Base-by-base conservation (phyloP, 169 alveolate species). In the Cystoisospora suis region DNA sequence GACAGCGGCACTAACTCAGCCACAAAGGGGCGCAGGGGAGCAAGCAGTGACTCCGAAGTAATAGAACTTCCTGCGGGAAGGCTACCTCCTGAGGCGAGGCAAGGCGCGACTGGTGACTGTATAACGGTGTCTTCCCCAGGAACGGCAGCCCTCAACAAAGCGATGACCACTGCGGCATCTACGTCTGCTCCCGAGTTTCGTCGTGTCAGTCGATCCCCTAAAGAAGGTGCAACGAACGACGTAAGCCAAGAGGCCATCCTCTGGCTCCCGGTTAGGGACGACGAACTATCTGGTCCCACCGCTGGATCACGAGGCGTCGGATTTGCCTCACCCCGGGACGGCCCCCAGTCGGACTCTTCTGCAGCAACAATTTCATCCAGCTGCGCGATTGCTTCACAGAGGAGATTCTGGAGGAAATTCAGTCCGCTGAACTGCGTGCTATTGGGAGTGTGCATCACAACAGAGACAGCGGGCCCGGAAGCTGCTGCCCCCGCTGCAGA, bases 91-190 rank as follows among this genome's bases (percentile, higher is more conserved):
- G 42, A 65, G 12, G 44, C 44, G 5, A 17, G n/a, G 7, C 45
- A 65, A 4, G 77, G 5, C 36, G 44, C 42, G 42, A 44, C 1
- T 23, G 77, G 44, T 4, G 9, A n/a, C 0, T n/a, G n/a, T n/a
- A n/a, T n/a, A n/a, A 36, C 36, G 42, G 4, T 27, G 5, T 7
- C n/a, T 17, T 65, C 77, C 3, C 42, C 34, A 1, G 77, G 77
- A 12, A 44, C n/a, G 7, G 34, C 77, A 23, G 77, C 77, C 45
- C 5, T 2, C 7, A 65, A 5, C 77, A 65, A n/a, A 44, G 45
- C 34, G 42, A 65, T n/a, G 77, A 65, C n/a, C 45, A 65, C 77
- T 5, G 77, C 77, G 42, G 77, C 77, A 44, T 65, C 77, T 7
- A 65, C 5, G n/a, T 65, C 77, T 12, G 77, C 77, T 1, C 77